Evolutionary conservation across 2,329 filamentous ascomycete genomes (phyloP), one percentile per base, ranked within the genome.

Genomic region (Lachnellula occidentalis): DNA sequence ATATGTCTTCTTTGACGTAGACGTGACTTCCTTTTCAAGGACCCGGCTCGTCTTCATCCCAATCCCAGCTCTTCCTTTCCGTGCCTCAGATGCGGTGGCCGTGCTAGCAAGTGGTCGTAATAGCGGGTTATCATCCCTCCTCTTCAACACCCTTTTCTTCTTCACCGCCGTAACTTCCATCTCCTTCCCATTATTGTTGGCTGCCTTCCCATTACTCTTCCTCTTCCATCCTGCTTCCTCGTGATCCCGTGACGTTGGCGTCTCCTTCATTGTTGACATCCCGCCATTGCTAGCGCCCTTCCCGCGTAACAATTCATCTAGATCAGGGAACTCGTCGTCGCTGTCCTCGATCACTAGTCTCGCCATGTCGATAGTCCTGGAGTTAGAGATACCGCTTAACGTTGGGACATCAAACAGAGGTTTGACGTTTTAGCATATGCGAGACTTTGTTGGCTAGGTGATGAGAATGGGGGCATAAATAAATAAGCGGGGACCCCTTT

Each of bases 71-170:
- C 27, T 34, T 14, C 19, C 24, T 17, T 17, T 19, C 15, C 14
- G 14, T 9, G 5, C n/a, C 19, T 34, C 46, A 11, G 49, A 47
- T 4, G 43, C 49, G 17, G 47, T 47, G n/a, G 54, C 41, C 14
- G 50, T 45, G 37, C 39, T 47, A 31, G 34, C 39, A 45, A 63
- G 7, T 12, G 57, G 59, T 5, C 55, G 46, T 24, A 63, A 36
- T 6, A 63, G 50, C 14, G 61, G 57, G 45, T 63, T 63, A 48
- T 60, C 56, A 46, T 48, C 22, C 31, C 36, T 52, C 48, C 50
- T 54, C 27, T 61, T 61, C 12, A 63, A 34, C 9, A 63, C 46
- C 34, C 61, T 53, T 36, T 60, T 63, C 45, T 53, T 64, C 46
- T 11, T 53, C 45, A 27, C 15, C 31, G 22, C 31, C 41, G n/a